Base-by-base conservation (phyloP, 768 basidiomycete species). In the Gloeopeniophorella convolvens region DNA sequence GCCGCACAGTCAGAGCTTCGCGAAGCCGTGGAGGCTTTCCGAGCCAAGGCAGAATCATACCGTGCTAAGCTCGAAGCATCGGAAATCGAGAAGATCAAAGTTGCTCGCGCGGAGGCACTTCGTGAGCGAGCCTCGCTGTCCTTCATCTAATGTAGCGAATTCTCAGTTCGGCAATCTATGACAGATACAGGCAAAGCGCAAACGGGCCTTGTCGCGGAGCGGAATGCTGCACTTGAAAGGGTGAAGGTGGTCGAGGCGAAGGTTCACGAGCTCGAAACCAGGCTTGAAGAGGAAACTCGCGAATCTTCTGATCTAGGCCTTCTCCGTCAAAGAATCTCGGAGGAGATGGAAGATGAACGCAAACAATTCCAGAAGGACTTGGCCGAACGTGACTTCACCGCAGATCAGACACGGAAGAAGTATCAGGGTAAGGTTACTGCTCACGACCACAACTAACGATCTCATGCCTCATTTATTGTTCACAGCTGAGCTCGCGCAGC, bases 381-480 rank as follows among this genome's bases (percentile, higher is more conserved):
- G n/a, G 71, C 78, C 1, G 85, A 89, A 54, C 77, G 85, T 5
- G 87, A 89, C 64, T 87, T 89, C 62, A 69, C 82, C 10, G 74
- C 78, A 27, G 83, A 89, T 56, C 88, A 89, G 63, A 89, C 87
- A 3, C 77, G 84, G 54, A 87, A 89, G 73, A 89, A 88, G 63
- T 89, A 91, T 59, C 88, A 91, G 75, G 79, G 87, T 84, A 65
- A 48, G 64, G 8, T 23, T 41, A 23, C 11, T 24, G 16, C 34
- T 26, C 13, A 50, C 45, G 12, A 3, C 40, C 26, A 37, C 39
- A 43, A 5, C 23, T 15, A 28, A 31, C 16, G 11, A 31, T 10
- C 23, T 49, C 55, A 56, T 21, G 15, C 11, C 10, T 10, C 7
- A 28, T 27, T n/a, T 7, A 34, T n/a, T n/a, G n/a, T 23, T 20